Conservation (phyloP, 2,329 filamentous ascomycete genomes). For the Ascochyta lentis region DNA sequence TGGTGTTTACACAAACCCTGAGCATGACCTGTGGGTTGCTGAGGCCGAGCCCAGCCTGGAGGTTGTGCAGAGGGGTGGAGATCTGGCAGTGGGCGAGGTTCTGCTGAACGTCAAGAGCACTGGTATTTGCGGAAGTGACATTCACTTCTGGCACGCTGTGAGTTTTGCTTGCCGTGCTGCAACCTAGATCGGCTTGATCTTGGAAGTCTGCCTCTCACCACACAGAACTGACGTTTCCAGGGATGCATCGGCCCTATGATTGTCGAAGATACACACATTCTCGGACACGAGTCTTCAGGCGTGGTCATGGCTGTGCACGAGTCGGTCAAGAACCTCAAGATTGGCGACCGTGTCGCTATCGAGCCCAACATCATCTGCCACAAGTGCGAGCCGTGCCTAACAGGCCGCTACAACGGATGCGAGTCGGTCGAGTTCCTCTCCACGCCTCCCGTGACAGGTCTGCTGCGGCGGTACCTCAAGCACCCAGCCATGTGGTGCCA, state of each 20-base stretch:
- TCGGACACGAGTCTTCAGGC: slow-evolving; percentile 93
- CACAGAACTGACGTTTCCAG: slow-evolving; percentile 22
- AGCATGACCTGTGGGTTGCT: slow-evolving; percentile 88
- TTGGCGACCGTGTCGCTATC: slow-evolving; percentile 89
- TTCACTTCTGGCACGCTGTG: slow-evolving; percentile 95
- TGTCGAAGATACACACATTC: slow-evolving; percentile 84
- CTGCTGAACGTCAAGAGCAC: slow-evolving; percentile 90
- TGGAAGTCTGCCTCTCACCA: background rate
- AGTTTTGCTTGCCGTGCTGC: slow-evolving; percentile 3
- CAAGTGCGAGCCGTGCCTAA: slow-evolving; percentile 87
- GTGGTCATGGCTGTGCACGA: slow-evolving; percentile 80
- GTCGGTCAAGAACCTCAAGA: slow-evolving; percentile 76
- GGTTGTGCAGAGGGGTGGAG: slow-evolving; percentile 71
- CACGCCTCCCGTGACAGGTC: slow-evolving; percentile 85
- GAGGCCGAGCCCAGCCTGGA: slow-evolving; percentile 79
- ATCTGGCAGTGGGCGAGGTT: slow-evolving; percentile 81
- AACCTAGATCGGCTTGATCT: background rate
- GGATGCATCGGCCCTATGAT: slow-evolving; percentile 95
- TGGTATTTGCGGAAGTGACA: slow-evolving; percentile 93
- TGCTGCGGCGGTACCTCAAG: slow-evolving; percentile 91
- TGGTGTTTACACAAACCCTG: slow-evolving; percentile 93
- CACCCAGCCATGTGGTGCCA: slow-evolving; percentile 95
- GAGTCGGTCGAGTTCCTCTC: slow-evolving; percentile 85
- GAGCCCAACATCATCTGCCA: slow-evolving; percentile 95
- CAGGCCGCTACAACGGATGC: slow-evolving; percentile 94